Base-by-base conservation (phyloP, 2,329 filamentous ascomycete genomes). In the Septoria petroselini region DNA sequence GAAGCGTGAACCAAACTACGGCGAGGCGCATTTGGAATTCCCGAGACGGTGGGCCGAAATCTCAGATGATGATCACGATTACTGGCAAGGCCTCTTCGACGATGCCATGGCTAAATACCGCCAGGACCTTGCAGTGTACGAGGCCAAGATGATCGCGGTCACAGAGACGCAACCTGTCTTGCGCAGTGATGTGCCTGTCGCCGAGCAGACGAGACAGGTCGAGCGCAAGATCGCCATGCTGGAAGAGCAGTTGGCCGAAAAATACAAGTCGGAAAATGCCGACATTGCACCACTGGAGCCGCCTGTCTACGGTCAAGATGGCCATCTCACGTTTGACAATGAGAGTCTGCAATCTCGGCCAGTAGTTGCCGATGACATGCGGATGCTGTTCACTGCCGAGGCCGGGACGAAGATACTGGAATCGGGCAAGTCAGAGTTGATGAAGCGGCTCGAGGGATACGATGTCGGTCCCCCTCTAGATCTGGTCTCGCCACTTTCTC, bases 381-480 rank as follows among this genome's bases (percentile, higher is more conserved):
- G 73, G 61, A 73, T 76, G 64, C 71, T 71, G 31, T 75, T 75
- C 53, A 71, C 72, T 55, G 73, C 73, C 30, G 70, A 70, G 37
- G 72, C 74, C 48, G 74, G 74, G 35, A 69, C 71, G 31, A 70
- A 72, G 57, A 75, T 76, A 48, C 68, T 77, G 33, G 72, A 74
- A 46, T 71, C 68, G 58, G 74, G 74, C 48, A 77, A 77, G 58
- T 70, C 73, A 48, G 74, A 76, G 60, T 64, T 77, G 19, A 71
- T 77, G 65, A 76, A 76, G 63, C 68, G 74, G 57, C 65, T 77
- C 37, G 72, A 75, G 57, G 71, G 70, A 45, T 71, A 73, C 58
- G 67, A 70, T 51, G 66, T 52, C n/a, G 59, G 60, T 15, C 54
- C 52, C 9, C 53, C 44, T 23, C 21, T 34, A 12, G 33, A 47